Evolutionary conservation across 202 grass and related monocot species (phyloP).

Genomic region (Brachypodium distachyon): DNA sequence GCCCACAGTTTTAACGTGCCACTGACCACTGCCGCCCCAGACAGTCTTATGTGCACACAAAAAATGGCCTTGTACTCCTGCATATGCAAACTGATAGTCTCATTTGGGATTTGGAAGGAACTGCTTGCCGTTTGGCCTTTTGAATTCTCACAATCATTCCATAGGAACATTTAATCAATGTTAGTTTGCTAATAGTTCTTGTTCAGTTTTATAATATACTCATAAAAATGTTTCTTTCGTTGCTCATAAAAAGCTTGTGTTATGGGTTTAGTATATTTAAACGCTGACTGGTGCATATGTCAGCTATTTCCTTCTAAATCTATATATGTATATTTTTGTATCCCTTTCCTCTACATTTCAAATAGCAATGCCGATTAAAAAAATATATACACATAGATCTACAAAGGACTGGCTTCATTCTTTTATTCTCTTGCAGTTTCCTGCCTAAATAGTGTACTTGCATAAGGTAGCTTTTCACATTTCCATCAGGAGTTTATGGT

Average conservation of each 20-base stretch:
- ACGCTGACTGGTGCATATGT: background rate
- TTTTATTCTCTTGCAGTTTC: constrained; percentile 22
- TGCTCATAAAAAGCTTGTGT: background rate
- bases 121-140: background rate
- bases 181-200: too few relatives aligned
- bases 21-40: background rate
- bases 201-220: background rate
- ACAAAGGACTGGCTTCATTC: too few relatives aligned
- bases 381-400: too few relatives aligned
- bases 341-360: background rate
- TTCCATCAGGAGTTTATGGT: background rate
- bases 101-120: background rate
- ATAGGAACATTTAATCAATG: background rate
- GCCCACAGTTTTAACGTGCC: background rate
- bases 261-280: background rate
- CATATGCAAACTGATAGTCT: background rate
- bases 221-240: background rate
- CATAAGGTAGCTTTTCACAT: too few relatives aligned
- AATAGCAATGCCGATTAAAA: background rate
- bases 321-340: background rate
- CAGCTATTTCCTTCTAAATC: background rate
- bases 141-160: background rate
- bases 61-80: background rate
- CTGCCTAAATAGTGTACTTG: background rate
- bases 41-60: background rate